Percentiles rank a stretch among this genome's conserved stretches.
Evolutionary conservation across 2,329 filamentous ascomycete species (phyloP).

Genomic region (Aureobasidium sp.): DNA sequence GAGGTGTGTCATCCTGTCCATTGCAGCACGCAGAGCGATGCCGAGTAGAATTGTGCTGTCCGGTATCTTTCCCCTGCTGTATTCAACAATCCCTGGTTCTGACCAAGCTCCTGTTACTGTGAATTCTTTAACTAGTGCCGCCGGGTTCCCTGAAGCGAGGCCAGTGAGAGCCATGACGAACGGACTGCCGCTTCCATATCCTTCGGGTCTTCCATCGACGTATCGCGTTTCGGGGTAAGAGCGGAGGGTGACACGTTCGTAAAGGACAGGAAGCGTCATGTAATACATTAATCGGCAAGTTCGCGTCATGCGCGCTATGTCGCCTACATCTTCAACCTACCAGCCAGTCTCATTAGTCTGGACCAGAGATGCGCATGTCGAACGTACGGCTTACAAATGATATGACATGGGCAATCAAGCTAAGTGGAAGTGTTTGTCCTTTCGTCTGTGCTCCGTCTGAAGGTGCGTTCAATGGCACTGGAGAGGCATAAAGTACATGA

Average conservation of each 20-base stretch:
- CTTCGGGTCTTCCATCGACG: conserved; percentile 48
- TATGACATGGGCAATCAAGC: conserved; percentile 49
- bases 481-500: conserved; percentile 7
- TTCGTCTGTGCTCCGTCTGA: neutral
- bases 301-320: conserved; percentile 50
- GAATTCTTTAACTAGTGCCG: conserved; percentile 44
- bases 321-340: conserved; percentile 48
- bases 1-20: conserved; percentile 50
- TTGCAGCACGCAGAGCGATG: conserved; percentile 48
- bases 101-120: conserved; percentile 48
- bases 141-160: conserved; percentile 47
- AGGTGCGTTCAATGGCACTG: neutral
- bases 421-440: conserved; percentile 39
- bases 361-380: too few species aligned
- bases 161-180: conserved; percentile 56
- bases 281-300: conserved; percentile 55
- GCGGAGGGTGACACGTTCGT: conserved; percentile 46
- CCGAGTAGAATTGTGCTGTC: conserved; percentile 57
- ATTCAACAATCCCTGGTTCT: conserved; percentile 49
- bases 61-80: conserved; percentile 51
- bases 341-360: conserved; percentile 4
- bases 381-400: conserved; percentile 37
- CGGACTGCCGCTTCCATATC: conserved; percentile 53
- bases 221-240: conserved; percentile 53
- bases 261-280: conserved; percentile 54